Percentiles rank a stretch among this genome's conserved stretches.
These are phyloP conservation scores for Coleophoma cylindrospora DNA, from an alignment of 2,329 filamentous ascomycete genomes.

Conservation along the genomic window DNA sequence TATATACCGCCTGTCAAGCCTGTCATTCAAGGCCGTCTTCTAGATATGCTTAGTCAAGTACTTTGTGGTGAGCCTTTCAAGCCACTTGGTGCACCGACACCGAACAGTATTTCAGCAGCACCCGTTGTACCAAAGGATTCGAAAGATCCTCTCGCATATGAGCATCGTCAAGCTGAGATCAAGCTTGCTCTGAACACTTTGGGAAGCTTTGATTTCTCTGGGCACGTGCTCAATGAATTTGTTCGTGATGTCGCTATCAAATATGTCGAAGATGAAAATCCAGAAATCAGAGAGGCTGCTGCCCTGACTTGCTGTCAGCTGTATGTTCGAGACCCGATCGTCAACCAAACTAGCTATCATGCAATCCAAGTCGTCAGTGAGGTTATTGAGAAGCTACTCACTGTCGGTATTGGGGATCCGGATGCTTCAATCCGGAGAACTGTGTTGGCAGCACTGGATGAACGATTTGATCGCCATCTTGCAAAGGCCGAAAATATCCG, in stretches of 20 bases:
- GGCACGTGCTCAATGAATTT: conserved; percentile 95
- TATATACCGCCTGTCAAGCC: conserved; percentile 94
- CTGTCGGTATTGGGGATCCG: conserved; percentile 88
- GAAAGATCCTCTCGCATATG: conserved; percentile 77
- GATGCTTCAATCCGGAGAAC: conserved; percentile 85
- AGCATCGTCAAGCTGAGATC: conserved; percentile 78
- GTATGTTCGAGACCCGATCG: conserved; percentile 93
- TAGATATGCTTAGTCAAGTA: conserved; percentile 93
- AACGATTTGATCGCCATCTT: conserved; percentile 93
- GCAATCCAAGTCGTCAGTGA: conserved; percentile 96
- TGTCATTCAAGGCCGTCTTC: conserved; percentile 85
- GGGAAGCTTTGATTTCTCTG: conserved; percentile 94
- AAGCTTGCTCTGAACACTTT: conserved; percentile 90
- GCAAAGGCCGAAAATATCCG: conserved; percentile 96
- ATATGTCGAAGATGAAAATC: conserved; percentile 94
- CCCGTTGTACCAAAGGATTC: conserved; percentile 83
- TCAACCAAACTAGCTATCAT: conserved; percentile 96
- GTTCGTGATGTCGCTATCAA: conserved; percentile 97
- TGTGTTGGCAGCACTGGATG: conserved; percentile 83
- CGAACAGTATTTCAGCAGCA: conserved; percentile 73
- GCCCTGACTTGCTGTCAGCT: conserved; percentile 97
- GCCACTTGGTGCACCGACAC: conserved; percentile 81
- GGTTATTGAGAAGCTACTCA: conserved; percentile 94
- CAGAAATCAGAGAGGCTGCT: conserved; percentile 88
- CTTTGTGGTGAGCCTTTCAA: conserved; percentile 90